phyloP scores from a whole-genome alignment of 805 yeast species.

The Candida maris region DNA sequence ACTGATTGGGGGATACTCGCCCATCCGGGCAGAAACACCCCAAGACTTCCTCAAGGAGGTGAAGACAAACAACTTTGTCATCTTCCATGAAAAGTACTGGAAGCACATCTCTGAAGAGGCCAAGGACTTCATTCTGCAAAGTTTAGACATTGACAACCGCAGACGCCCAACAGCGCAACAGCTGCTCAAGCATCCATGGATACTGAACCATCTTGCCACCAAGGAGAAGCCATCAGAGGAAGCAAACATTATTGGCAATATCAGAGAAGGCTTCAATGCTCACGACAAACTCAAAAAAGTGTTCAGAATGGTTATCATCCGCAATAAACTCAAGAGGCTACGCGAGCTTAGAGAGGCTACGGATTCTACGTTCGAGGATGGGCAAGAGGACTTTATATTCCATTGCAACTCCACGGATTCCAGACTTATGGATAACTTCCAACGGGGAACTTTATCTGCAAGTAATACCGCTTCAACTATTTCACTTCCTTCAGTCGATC shows the following conservation, averaged over 20 bases:
- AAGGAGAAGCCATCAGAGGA: conserved; percentile 15
- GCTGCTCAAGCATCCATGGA: conserved; percentile 74
- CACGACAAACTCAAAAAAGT: conserved; percentile 82
- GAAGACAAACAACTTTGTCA: conserved; percentile 65
- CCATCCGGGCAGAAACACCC: conserved; percentile 81
- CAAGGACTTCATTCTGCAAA: conserved; percentile 66
- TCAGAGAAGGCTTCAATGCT: conserved; percentile 79
- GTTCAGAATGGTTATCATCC: conserved; percentile 76
- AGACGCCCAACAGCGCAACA: conserved; percentile 66
- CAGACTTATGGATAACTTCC: conserved; percentile 33
- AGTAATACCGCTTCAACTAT: not conserved
- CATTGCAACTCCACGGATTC: conserved; percentile 39
- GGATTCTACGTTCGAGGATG: conserved; percentile 36
- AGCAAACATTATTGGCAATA: conserved; percentile 74
- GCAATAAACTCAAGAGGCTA: conserved; percentile 72
- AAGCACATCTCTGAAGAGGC: conserved; percentile 74
- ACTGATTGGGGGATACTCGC: conserved; percentile 85
- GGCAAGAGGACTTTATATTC: conserved; percentile 30
- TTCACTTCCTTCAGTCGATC: conserved; percentile 2
- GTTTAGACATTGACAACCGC: conserved; percentile 64
- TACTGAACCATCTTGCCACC: conserved; percentile 40
- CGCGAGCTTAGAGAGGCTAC: conserved; percentile 56
- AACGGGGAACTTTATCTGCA: conserved; percentile 12
- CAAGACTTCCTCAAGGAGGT: conserved; percentile 81
- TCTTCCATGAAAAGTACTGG: conserved; percentile 89